Evolutionary conservation across 306 rosid genomes (phyloP), one percentile per base, ranked within the genome.

Genomic region (Cucurbita ficifolia): DNA sequence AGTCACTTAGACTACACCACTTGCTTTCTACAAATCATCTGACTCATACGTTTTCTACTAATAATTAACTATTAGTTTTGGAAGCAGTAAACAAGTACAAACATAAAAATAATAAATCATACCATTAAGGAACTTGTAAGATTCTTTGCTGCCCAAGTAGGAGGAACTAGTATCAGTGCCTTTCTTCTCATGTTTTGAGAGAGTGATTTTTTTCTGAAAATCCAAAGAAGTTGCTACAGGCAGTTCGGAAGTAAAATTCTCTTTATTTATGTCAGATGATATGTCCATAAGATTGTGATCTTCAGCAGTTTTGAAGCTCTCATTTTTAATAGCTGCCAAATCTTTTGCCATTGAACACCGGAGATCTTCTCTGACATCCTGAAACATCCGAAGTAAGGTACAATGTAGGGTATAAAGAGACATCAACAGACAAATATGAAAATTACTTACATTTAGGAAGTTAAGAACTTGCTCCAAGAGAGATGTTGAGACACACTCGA

Each of bases 161-260:
- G 77, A 76, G 76, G 77, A 78, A 81, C 73, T 77, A 33, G 33
- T 70, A 22, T 76, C 79, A 22, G 51, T 81, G 12, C 75, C 83
- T 72, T 87, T 83, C 79, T 82, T 74, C 78, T 87, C 88, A 65
- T 87, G 88, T 75, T 90, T 86, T 58, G 85, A 77, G 35, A 87
- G 83, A 72, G 97, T 93, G 77, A 89, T 64, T 83, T 93, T 93
- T 74, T 93, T 93, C 87, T 93, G 98, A 78, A 93, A 93, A 90
- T 93, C 97, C 49, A 93, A 82, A 56, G 86, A 72, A 38, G 80
- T 75, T 76, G 87, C 89, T 74, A 77, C 76, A 39, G 62, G 84
- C 70, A 56, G 72, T 29, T 60, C 56, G 62, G 74, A 29, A 57
- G 6, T 67, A 4, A 54, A 54, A 5, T 75, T 79, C 77, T 81